Evolutionary conservation across 352 stramenopile species (phyloP).

Genomic region (Phytophthora hibernalis): DNA sequence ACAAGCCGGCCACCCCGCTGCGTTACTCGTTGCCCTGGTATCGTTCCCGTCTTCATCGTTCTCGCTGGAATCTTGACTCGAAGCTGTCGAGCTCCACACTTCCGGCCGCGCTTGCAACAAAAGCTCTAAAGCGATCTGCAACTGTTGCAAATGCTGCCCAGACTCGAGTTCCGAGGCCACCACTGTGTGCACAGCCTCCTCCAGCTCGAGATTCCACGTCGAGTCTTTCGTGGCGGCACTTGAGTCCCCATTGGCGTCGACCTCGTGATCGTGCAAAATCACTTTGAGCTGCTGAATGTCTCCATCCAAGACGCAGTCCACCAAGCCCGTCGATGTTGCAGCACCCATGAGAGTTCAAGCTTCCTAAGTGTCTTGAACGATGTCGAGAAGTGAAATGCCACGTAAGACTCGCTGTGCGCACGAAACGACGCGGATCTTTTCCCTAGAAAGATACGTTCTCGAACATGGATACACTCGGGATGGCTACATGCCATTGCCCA

Average conservation of each 20-base stretch:
- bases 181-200: slow-evolving; percentile 64
- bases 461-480: slow-evolving; percentile 23
- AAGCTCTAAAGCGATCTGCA: slow-evolving; percentile 68
- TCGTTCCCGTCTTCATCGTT: slow-evolving; percentile 13
- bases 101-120: slow-evolving; percentile 47
- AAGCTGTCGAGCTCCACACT: slow-evolving; percentile 40
- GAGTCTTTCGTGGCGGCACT: slow-evolving; percentile 13
- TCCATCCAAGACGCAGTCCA: slow-evolving; percentile 61
- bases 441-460: slow-evolving; percentile 18
- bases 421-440: slow-evolving; percentile 36
- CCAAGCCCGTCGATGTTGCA: slow-evolving; percentile 33
- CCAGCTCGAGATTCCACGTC: slow-evolving; percentile 44
- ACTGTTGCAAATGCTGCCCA: slow-evolving; percentile 64
- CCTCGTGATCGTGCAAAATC: slow-evolving; percentile 35
- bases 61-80: slow-evolving; percentile 9
- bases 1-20: slow-evolving; percentile 52
- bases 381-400: slow-evolving; percentile 5
- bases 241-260: slow-evolving; percentile 2
- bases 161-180: slow-evolving; percentile 65
- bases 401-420: slow-evolving; percentile 4
- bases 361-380: slow-evolving; percentile 1
- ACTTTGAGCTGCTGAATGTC: slow-evolving; percentile 62
- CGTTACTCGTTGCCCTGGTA: slow-evolving; percentile 37
- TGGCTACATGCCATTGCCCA: no score
- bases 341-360: slow-evolving; percentile 20